Evolutionary conservation across 2,329 filamentous ascomycete genomes (phyloP), one percentile per base, ranked within the genome.

Genomic region (Aureobasidium sp.): DNA sequence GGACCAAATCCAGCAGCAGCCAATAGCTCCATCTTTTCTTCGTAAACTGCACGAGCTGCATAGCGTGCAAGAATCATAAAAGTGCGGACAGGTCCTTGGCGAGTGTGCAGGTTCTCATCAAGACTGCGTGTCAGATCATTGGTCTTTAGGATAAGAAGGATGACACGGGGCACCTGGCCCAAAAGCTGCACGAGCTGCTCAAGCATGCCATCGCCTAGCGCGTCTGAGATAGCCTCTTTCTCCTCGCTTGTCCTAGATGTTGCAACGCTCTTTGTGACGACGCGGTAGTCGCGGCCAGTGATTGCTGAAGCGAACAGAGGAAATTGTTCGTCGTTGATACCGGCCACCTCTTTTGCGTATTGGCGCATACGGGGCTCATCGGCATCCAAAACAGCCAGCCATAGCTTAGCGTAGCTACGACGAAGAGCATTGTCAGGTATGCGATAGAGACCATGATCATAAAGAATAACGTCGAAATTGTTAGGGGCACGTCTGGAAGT

Each of bases 391-490:
- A 99, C 90, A 5, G 94, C 92, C 12, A 99, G 85, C 94, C 94
- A 99, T 73, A 99, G 88, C 75, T 97, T 96, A 58, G 94, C 94
- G 70, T 99, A 99, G 20, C 88, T 90, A 27, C 91, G 85, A 58
- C 91, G 87, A 32, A 97, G 77, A 1, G 84, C 77, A 62, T 86
- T 79, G 0, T 92, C 90, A 58, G 97, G 97, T 68, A 96, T 90
- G 63, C 95, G 89, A 76, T 99, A 99, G 2, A 99, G 82, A 2
- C 94, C 95, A 74, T 99, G 94, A 71, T 99, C 94, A 77, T 99
- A 99, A 3, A 99, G 82, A 62, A 99, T 88, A 60, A 99, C 84
- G 72, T 99, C 94, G 71, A 99, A 99, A 74, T 97, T 97, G 42
- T 70, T 65, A 12, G 86, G 81, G 63, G 79, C 78, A 42, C 81